These are phyloP conservation scores for Physaria fendleri DNA, from an alignment of 345 rosid species.

Conservation along the genomic window DNA sequence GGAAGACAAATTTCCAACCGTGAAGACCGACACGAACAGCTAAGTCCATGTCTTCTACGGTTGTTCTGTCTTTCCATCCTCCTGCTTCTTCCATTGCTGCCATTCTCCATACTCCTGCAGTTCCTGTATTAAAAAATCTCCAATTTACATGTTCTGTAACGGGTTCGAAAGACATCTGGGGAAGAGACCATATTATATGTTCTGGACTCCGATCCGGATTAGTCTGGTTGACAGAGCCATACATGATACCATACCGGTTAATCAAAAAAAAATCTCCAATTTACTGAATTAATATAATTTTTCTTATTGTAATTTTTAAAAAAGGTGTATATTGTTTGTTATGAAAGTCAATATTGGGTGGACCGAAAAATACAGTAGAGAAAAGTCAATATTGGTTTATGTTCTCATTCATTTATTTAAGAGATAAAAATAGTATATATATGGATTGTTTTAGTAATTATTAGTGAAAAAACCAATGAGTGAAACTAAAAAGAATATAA, in stretches of 20 bases:
- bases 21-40: slow-evolving; percentile 86
- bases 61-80: slow-evolving; percentile 97
- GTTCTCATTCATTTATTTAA: not conserved
- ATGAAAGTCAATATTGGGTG: no score
- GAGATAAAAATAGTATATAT: not conserved
- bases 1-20: slow-evolving; percentile 95
- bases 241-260: no score
- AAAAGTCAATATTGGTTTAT: not conserved
- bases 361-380: no score
- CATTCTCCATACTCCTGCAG: slow-evolving; percentile 97
- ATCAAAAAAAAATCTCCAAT: not conserved
- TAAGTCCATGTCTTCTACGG: slow-evolving; percentile 99
- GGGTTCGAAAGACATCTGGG: no score
- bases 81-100: slow-evolving; percentile 97
- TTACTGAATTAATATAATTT: no score
- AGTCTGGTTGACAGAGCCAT: no score
- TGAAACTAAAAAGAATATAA: not conserved
- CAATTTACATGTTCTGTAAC: no score
- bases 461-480: not conserved
- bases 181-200: no score
- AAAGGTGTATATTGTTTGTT: no score
- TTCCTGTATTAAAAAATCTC: slow-evolving; percentile 49
- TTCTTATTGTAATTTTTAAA: no score
- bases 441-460: not conserved
- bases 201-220: no score